Conservation (phyloP, 106 monocot species). For the Cymbidium sinense region DNA sequence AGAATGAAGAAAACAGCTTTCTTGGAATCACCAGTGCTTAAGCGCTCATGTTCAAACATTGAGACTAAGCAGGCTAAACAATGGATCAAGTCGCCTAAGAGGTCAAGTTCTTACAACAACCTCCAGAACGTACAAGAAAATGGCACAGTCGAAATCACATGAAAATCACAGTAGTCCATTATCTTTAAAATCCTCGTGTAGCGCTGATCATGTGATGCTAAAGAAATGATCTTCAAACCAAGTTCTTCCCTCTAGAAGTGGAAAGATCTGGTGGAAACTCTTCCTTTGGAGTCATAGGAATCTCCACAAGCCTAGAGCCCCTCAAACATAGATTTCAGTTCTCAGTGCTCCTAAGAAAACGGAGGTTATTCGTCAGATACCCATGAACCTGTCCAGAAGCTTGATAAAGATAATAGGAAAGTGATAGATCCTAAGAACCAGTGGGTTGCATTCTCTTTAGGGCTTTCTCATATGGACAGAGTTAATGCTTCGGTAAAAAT, state of each 20-base stretch:
- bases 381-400: constrained; percentile 27
- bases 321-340: constrained; percentile 3
- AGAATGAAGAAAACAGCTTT: not conserved
- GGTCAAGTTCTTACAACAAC: constrained; percentile 14
- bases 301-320: constrained; percentile 35
- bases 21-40: not conserved
- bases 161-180: constrained; percentile 7
- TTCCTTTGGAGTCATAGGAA: constrained; percentile 89
- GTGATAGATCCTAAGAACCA: constrained; percentile 27
- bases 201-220: constrained; percentile 68
- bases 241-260: constrained; percentile 78
- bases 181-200: constrained; percentile 44
- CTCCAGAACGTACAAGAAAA: constrained; percentile 12
- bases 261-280: constrained; percentile 90
- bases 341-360: constrained; percentile 17
- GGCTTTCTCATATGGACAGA: constrained; percentile 45
- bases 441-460: constrained; percentile 73
- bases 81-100: not conserved
- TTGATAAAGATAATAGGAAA: constrained; percentile 11
- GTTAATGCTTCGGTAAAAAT: constrained; percentile 84
- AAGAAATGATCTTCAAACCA: constrained; percentile 79
- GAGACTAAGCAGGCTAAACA: constrained; percentile 40
- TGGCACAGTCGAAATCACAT: not conserved
- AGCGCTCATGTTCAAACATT: constrained; percentile 65
- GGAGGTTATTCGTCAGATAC: constrained; percentile 63